Percentiles rank a stretch among this genome's conserved stretches.
Evolutionary conservation across 1,139 yeast genomes (phyloP).

Genomic region (Pichiaceae sp.): DNA sequence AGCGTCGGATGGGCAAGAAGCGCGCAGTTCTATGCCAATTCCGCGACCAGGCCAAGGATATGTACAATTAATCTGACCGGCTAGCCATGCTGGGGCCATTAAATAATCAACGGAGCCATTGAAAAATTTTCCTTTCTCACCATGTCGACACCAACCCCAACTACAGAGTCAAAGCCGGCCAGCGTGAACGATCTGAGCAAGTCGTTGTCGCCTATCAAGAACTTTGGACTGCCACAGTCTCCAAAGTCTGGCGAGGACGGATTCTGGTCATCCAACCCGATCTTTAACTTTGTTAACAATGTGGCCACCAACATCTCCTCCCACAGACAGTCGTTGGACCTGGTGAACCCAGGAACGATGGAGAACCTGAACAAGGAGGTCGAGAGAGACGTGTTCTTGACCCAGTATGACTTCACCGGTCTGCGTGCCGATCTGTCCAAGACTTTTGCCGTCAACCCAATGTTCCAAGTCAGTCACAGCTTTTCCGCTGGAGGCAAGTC

Average conservation of each 20-base stretch:
- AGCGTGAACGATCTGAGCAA: constrained; percentile 22
- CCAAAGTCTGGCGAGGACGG: constrained; percentile 40
- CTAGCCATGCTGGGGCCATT: too few species aligned
- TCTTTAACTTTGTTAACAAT: constrained; percentile 71
- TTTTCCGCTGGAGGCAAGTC: constrained; percentile 82
- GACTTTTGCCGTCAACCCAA: constrained; percentile 85
- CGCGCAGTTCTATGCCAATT: constrained; percentile 12
- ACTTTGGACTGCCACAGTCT: constrained; percentile 24
- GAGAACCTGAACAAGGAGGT: constrained; percentile 94
- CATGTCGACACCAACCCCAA: neutral
- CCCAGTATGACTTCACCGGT: constrained; percentile 90
- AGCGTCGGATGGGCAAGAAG: constrained; percentile 14
- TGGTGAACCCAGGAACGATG: constrained; percentile 88
- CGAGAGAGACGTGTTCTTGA: constrained; percentile 82
- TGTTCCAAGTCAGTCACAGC: constrained; percentile 95
- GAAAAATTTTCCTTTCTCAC: neutral
- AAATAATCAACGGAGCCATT: too few species aligned
- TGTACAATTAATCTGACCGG: too few species aligned
- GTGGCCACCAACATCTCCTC: constrained; percentile 64
- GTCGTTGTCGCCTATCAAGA: constrained; percentile 45
- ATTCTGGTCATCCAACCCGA: constrained; percentile 83
- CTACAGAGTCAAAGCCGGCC: constrained; percentile 4
- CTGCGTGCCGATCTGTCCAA: constrained; percentile 94
- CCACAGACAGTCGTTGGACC: constrained; percentile 75
- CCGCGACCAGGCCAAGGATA: constrained; percentile 13